Evolutionary conservation across 1,139 yeast genomes (phyloP).

Genomic region (Protomyces macrosporus): DNA sequence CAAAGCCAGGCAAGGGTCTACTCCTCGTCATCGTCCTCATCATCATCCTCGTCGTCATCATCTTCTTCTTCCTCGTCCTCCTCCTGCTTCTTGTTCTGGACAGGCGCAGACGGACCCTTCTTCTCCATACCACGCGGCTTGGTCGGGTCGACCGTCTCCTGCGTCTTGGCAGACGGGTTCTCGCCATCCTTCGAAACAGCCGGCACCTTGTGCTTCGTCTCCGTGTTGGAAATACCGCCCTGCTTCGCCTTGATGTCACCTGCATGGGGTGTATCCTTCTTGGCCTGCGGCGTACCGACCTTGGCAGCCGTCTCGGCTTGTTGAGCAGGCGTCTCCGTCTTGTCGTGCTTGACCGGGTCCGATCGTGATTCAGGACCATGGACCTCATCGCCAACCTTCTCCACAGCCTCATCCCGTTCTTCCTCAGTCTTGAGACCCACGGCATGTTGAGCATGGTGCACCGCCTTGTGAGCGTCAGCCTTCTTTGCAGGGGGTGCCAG

Average conservation of each 20-base stretch:
- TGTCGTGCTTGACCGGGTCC: background rate
- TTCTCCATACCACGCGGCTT: constrained; percentile 17
- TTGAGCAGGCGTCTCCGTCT: constrained; percentile 1
- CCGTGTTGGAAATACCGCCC: constrained; percentile 16
- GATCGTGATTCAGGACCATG: constrained; percentile 24
- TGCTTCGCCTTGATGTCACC: constrained; percentile 25
- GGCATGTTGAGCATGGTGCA: constrained; percentile 9
- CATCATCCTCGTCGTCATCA: background rate
- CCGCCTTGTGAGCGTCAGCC: constrained; percentile 22
- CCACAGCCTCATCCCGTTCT: constrained; percentile 17
- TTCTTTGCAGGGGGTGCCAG: constrained; percentile 20
- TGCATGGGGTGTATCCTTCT: constrained; percentile 4
- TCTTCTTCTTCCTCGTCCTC: background rate
- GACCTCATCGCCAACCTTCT: constrained; percentile 9
- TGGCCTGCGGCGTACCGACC: background rate
- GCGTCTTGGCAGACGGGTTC: constrained; percentile 15
- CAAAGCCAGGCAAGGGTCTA: background rate
- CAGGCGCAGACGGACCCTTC: background rate
- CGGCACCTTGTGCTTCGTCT: constrained; percentile 22
- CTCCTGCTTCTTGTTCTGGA: background rate
- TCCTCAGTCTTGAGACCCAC: constrained; percentile 11
- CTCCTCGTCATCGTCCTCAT: constrained; percentile 26
- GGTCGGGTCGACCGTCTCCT: constrained; percentile 14
- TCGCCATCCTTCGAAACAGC: constrained; percentile 16
- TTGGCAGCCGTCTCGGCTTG: constrained; percentile 6